These are phyloP conservation scores for Chaetomium strumarium DNA, from an alignment of 2,329 filamentous ascomycete species.

Conservation along the genomic window DNA sequence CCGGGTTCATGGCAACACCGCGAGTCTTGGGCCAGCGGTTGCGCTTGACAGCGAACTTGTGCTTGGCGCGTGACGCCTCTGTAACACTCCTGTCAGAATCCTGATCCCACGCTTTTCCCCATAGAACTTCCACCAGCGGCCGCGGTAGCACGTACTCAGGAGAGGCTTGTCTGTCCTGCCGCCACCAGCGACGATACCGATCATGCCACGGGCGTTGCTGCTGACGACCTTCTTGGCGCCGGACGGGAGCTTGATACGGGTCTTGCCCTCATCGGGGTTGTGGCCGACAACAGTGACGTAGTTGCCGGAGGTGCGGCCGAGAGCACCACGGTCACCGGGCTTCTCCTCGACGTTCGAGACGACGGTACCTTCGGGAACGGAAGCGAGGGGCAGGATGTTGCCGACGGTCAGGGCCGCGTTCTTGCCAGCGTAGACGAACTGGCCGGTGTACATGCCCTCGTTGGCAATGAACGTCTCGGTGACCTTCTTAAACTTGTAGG, in stretches of 20 bases:
- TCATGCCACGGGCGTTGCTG: constrained; percentile 92
- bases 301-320: constrained; percentile 97
- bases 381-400: constrained; percentile 91
- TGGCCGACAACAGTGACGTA: constrained; percentile 97
- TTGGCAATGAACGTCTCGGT: constrained; percentile 99
- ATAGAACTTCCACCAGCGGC: constrained; percentile 16
- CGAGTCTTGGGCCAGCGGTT: constrained; percentile 99
- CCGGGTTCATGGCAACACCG: constrained; percentile 99
- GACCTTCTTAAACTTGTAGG: constrained; percentile 96
- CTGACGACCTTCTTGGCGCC: constrained; percentile 99
- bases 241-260: constrained; percentile 97
- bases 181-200: constrained; percentile 98
- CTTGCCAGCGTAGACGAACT: constrained; percentile 99
- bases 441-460: constrained; percentile 99
- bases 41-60: constrained; percentile 99
- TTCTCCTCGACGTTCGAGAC: constrained; percentile 99
- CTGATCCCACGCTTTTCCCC: background rate
- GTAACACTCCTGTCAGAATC: constrained; percentile 41
- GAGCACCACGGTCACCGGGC: constrained; percentile 89
- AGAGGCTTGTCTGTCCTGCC: constrained; percentile 99
- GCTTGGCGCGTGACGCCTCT: constrained; percentile 99
- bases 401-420: constrained; percentile 94
- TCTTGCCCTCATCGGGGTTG: constrained; percentile 99
- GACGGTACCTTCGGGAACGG: constrained; percentile 98
- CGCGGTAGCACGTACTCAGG: constrained; percentile 59